Evolutionary conservation across 2,329 filamentous ascomycete genomes (phyloP).

Genomic region (Monosporascus sp.): DNA sequence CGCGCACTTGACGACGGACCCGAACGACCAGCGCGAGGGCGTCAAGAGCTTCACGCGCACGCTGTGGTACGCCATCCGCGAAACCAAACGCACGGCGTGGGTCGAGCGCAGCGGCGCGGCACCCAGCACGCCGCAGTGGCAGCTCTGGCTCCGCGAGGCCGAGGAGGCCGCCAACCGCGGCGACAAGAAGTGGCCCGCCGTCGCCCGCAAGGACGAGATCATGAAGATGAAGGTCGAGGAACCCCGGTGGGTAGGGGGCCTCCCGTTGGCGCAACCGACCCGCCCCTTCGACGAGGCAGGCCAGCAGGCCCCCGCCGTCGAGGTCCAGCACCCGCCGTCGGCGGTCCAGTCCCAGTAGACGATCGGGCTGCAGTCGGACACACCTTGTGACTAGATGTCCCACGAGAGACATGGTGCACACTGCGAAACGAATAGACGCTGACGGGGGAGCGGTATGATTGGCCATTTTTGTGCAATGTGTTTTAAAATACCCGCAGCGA

Average conservation of each 20-base stretch:
- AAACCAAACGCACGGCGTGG: conserved; percentile 49
- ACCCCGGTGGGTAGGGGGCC: not conserved
- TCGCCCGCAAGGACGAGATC: conserved; percentile 43
- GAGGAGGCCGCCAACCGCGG: conserved; percentile 29
- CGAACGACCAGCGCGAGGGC: conserved; percentile 32
- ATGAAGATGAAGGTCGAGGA: conserved; percentile 31
- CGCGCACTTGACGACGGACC: conserved; percentile 28
- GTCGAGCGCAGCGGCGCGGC: conserved; percentile 45
- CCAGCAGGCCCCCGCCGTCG: conserved; percentile 13
- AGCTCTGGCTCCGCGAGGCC: conserved; percentile 47
- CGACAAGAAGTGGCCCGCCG: conserved; percentile 39
- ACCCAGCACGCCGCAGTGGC: conserved; percentile 48
- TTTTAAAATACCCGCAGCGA: too few species aligned
- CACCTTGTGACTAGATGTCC: too few species aligned
- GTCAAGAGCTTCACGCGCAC: conserved; percentile 48
- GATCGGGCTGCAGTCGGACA: too few species aligned
- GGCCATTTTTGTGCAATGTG: too few species aligned
- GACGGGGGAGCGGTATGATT: too few species aligned
- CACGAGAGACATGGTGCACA: too few species aligned
- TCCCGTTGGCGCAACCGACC: not conserved
- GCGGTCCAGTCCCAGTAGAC: not conserved
- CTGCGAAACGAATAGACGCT: too few species aligned
- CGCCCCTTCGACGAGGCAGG: conserved; percentile 12
- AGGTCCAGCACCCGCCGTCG: conserved; percentile 9
- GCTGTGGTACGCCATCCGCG: conserved; percentile 54